A percentile compares a stretch with the other conserved stretches of the same genome.
phyloP scores from a whole-genome alignment of 352 stramenopile genomes.

The Globisporangium nodosum region DNA sequence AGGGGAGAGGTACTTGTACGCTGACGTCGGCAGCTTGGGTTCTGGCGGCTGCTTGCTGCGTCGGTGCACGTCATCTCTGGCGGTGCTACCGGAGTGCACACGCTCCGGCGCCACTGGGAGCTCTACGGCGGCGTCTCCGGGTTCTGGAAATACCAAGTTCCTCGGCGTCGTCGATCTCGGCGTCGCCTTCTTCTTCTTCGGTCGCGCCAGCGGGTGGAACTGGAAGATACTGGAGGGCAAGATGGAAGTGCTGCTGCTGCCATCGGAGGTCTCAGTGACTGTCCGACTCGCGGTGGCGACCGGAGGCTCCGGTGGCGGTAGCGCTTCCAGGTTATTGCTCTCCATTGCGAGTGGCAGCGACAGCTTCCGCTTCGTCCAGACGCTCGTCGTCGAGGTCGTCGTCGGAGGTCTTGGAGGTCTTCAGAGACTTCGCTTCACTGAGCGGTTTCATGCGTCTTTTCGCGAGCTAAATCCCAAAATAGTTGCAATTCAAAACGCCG shows the following conservation, averaged over 20 bases:
- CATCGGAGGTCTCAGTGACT: not conserved
- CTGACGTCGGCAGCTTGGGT: constrained; percentile 1
- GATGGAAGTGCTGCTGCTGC: not conserved
- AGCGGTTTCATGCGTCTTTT: too few relatives aligned
- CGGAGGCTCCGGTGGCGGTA: not conserved
- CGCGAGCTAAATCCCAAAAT: too few relatives aligned
- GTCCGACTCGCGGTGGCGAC: not conserved
- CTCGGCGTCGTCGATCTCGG: constrained; percentile 22
- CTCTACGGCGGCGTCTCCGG: constrained; percentile 12
- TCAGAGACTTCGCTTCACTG: too few relatives aligned
- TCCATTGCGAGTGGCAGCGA: too few relatives aligned
- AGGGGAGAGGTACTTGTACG: constrained; percentile 8
- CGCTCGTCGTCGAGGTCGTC: too few relatives aligned
- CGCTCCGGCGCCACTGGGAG: constrained; percentile 3
- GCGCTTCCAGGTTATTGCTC: too few relatives aligned
- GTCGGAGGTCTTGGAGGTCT: too few relatives aligned
- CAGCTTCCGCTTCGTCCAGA: too few relatives aligned
- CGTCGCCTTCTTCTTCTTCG: constrained; percentile 16
- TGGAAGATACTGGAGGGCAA: constrained; percentile 22
- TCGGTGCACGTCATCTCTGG: constrained; percentile 4
- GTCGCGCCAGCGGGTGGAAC: constrained; percentile 26
- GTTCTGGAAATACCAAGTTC: constrained; percentile 32
- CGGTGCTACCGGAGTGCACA: not conserved
- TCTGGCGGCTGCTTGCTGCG: not conserved
- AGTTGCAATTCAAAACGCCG: too few relatives aligned